Conservation (phyloP, 768 basidiomycete species). For the Amanita subjunquillea region DNA sequence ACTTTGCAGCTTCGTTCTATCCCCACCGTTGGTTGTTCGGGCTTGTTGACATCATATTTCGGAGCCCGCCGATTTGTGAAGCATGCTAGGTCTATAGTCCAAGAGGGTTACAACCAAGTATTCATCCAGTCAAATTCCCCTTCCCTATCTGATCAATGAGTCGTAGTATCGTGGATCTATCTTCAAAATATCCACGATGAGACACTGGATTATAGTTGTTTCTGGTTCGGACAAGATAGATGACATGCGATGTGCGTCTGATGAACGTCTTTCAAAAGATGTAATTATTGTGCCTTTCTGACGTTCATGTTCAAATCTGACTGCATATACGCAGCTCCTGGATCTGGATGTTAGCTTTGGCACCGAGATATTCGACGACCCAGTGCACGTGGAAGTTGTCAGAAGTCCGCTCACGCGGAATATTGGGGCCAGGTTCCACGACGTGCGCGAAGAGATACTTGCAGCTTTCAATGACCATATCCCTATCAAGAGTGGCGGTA, state of each 20-base stretch:
- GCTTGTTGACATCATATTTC: conserved; percentile 17
- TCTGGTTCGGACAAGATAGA: conserved; percentile 28
- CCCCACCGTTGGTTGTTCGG: background rate
- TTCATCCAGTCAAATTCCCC: background rate
- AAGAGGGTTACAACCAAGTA: conserved; percentile 18
- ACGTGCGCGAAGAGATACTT: conserved; percentile 16
- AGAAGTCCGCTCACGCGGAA: conserved; percentile 18
- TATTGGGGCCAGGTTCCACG: conserved; percentile 14
- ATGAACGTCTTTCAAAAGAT: conserved; percentile 29
- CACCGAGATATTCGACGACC: conserved; percentile 11
- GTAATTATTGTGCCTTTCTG: background rate
- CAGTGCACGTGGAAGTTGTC: conserved; percentile 11
- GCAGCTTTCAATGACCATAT: conserved; percentile 14
- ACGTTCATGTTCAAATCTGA: background rate
- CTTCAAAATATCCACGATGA: conserved; percentile 34
- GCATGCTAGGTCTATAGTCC: background rate
- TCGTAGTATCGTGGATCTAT: conserved; percentile 14
- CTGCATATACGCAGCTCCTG: conserved; percentile 11
- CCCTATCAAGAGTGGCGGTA: background rate
- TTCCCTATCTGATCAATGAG: background rate
- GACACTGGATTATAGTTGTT: conserved; percentile 35
- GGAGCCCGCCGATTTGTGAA: conserved; percentile 12
- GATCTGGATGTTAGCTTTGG: conserved; percentile 27
- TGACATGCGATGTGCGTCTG: conserved; percentile 33
- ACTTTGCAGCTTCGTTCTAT: background rate